phyloP scores from a whole-genome alignment of 106 monocot genomes.

The Agapanthus africanus region DNA sequence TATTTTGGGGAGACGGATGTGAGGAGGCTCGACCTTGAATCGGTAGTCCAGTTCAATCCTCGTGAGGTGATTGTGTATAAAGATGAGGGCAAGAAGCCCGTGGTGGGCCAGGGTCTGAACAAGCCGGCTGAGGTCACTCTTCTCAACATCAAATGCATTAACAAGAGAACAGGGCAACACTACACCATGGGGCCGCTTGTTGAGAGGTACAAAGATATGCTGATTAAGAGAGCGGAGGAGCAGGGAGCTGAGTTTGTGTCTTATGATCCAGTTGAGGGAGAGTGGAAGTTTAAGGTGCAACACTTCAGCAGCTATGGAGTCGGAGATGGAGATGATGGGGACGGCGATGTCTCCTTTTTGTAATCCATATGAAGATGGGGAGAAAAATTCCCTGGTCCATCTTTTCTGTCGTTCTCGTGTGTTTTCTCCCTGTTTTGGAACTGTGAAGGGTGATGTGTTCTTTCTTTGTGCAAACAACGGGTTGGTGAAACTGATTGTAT shows the following conservation, averaged over 20 bases:
- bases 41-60: slow-evolving; percentile 68
- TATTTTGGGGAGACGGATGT: slow-evolving; percentile 79
- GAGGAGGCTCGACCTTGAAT: slow-evolving; percentile 73
- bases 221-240: slow-evolving; percentile 60
- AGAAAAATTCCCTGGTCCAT: background rate
- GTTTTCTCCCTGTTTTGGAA: background rate
- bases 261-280: slow-evolving; percentile 61
- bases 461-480: background rate
- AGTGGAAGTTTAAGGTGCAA: slow-evolving; percentile 89
- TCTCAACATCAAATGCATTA: slow-evolving; percentile 73
- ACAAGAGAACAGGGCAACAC: slow-evolving; percentile 74
- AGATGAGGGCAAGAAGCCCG: slow-evolving; percentile 72
- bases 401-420: background rate
- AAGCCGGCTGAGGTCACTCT: slow-evolving; percentile 86
- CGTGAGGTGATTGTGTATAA: slow-evolving; percentile 85
- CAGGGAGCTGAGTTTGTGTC: slow-evolving; percentile 90
- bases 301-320: slow-evolving; percentile 76
- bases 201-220: slow-evolving; percentile 71
- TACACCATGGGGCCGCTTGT: slow-evolving; percentile 63
- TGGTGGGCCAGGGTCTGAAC: slow-evolving; percentile 82
- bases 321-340: slow-evolving; percentile 3
- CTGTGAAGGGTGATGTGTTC: background rate
- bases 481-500: background rate
- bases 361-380: background rate
- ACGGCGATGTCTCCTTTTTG: background rate